These are phyloP conservation scores for Catharanthus roseus DNA, from an alignment of 257 asterid genomes.

Conservation along the genomic window DNA sequence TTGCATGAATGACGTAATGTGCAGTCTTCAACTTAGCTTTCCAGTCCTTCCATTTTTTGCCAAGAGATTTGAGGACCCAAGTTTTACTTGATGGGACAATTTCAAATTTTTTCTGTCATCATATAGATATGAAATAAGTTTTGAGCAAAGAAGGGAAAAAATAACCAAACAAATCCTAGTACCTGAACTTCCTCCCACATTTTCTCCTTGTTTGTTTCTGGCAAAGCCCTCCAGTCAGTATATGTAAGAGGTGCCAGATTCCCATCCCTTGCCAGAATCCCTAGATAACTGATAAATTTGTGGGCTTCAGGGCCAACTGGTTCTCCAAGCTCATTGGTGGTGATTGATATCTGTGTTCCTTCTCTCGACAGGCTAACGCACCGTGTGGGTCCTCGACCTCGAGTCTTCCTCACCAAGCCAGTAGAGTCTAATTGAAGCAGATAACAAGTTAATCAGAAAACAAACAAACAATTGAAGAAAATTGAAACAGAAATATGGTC, in stretches of 20 bases:
- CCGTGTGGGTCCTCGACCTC: conserved; percentile 27
- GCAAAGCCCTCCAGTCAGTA: conserved; percentile 36
- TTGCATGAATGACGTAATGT: conserved; percentile 28
- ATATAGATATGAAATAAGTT: neutral
- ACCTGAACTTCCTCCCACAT: conserved; percentile 39
- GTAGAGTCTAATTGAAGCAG: conserved; percentile 7
- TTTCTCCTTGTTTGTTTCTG: conserved; percentile 27
- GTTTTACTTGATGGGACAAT: conserved; percentile 27
- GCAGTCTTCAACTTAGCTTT: conserved; percentile 27
- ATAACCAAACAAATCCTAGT: conserved; percentile 1
- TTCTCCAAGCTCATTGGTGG: conserved; percentile 29
- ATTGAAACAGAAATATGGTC: neutral
- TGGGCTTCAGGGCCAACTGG: conserved; percentile 30
- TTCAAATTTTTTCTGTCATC: conserved; percentile 27
- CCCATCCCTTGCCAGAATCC: conserved; percentile 34
- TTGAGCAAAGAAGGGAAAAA: neutral
- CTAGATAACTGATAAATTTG: conserved; percentile 30
- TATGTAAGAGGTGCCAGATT: conserved; percentile 30
- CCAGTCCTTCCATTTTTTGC: conserved; percentile 35
- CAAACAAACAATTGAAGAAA: neutral
- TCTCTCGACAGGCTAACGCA: conserved; percentile 15
- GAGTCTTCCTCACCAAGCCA: conserved; percentile 17
- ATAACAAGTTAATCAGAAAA: neutral
- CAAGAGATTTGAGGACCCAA: conserved; percentile 31
- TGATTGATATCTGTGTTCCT: conserved; percentile 20